These are phyloP conservation scores for Lupinus albus DNA, from an alignment of 306 rosid genomes.

Conservation along the genomic window DNA sequence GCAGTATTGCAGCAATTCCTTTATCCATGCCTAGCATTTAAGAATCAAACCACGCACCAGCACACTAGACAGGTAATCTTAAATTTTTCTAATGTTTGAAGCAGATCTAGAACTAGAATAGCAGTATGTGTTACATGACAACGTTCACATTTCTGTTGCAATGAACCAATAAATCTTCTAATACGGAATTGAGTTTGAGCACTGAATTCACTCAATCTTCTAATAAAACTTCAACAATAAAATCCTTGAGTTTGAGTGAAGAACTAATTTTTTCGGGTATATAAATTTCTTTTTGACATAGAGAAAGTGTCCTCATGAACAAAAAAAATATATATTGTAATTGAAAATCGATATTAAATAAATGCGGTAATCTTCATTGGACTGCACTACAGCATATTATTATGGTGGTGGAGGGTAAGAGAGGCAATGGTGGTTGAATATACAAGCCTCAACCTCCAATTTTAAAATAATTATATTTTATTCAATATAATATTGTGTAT, in stretches of 20 bases:
- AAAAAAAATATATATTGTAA: too few species aligned
- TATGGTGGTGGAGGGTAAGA: too few species aligned
- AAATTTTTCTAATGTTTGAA: background rate
- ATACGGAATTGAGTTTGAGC: background rate
- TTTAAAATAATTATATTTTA: too few species aligned
- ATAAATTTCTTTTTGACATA: too few species aligned
- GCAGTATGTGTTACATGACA: background rate
- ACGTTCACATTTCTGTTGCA: background rate
- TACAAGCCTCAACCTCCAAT: too few species aligned
- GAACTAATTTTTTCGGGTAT: too few species aligned
- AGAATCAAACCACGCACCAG: conserved; percentile 5
- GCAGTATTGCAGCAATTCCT: conserved; percentile 47
- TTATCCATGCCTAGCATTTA: conserved; percentile 19
- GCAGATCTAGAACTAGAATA: background rate
- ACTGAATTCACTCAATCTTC: background rate
- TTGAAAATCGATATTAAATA: too few species aligned
- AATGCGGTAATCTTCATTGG: too few species aligned
- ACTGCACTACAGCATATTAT: too few species aligned
- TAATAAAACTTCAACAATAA: background rate
- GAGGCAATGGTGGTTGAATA: too few species aligned
- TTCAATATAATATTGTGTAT: too few species aligned
- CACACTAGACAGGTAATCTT: background rate
- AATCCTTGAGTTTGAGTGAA: too few species aligned
- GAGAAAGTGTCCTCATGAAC: background rate
- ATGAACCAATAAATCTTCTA: conserved; percentile 3